Percentiles rank a stretch among this genome's conserved stretches.
These are phyloP conservation scores for Vigna hirtella DNA, from an alignment of 306 rosid species.

Conservation along the genomic window DNA sequence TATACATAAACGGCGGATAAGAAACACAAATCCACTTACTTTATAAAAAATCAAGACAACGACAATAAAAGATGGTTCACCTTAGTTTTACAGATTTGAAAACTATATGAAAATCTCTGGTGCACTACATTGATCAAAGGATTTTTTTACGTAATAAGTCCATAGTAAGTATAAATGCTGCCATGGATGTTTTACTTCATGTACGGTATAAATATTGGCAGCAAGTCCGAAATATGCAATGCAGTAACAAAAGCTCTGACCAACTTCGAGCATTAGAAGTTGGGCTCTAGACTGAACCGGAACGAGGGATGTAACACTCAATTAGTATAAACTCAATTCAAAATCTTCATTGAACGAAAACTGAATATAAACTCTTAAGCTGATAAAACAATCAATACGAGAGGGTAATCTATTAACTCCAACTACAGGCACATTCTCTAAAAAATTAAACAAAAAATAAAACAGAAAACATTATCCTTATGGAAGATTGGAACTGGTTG, in stretches of 20 bases:
- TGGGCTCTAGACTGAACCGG: neutral
- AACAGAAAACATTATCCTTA: conserved; percentile 35
- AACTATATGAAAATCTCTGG: too few relatives aligned
- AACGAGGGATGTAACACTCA: too few relatives aligned
- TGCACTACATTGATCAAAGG: neutral
- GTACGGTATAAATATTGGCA: neutral
- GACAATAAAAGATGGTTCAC: neutral
- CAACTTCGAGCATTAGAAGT: neutral
- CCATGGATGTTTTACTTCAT: neutral
- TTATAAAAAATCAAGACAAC: too few relatives aligned
- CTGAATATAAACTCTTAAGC: neutral
- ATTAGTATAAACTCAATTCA: conserved; percentile 29
- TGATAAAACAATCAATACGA: conserved; percentile 36
- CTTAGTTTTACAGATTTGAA: neutral
- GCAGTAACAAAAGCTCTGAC: neutral
- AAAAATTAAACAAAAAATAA: conserved; percentile 29
- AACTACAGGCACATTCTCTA: conserved; percentile 17
- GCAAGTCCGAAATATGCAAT: neutral
- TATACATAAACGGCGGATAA: too few relatives aligned
- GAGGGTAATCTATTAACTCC: conserved; percentile 20
- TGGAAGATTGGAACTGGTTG: conserved; percentile 59
- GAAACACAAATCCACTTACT: too few relatives aligned
- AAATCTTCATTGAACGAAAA: conserved; percentile 35
- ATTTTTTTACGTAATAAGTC: neutral
- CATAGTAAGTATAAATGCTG: neutral